Conservation (phyloP, 306 rosid species). For the Cucumis cinereus region DNA sequence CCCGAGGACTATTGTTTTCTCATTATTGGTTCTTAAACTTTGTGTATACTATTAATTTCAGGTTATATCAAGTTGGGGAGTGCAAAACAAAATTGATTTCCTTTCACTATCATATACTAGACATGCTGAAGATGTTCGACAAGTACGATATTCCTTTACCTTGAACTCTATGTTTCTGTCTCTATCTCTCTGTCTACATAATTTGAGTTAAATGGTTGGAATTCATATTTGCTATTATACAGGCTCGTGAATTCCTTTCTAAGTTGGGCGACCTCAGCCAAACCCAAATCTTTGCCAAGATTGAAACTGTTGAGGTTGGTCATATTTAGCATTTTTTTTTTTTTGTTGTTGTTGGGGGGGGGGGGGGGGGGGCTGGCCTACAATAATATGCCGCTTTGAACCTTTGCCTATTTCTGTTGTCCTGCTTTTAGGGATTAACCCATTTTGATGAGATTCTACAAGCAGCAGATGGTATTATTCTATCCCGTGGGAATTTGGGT, state of each 20-base stretch:
- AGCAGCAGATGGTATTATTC: slow-evolving; percentile 47
- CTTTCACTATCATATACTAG: slow-evolving; percentile 42
- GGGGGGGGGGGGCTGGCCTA: background rate
- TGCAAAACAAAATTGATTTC: slow-evolving; percentile 39
- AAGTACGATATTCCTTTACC: slow-evolving; percentile 11
- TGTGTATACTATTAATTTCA: slow-evolving; percentile 5
- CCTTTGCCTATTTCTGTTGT: background rate
- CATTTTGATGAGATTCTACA: slow-evolving; percentile 44
- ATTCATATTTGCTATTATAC: background rate
- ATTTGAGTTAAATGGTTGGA: background rate
- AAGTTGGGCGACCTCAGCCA: slow-evolving; percentile 39
- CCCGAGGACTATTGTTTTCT: too few relatives aligned
- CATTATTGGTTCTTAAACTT: background rate
- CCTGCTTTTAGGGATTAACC: slow-evolving; percentile 25
- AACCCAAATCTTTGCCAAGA: slow-evolving; percentile 45
- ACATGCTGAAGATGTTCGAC: slow-evolving; percentile 49
- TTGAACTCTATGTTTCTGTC: background rate
- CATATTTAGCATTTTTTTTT: background rate
- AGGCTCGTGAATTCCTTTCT: slow-evolving; percentile 37
- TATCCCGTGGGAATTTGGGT: slow-evolving; percentile 49
- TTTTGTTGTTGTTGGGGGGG: too few relatives aligned
- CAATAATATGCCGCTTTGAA: background rate
- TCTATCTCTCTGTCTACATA: background rate
- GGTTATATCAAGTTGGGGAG: slow-evolving; percentile 41
- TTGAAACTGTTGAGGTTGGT: slow-evolving; percentile 36